Base-by-base conservation (phyloP, 352 stramenopile species). In the Phytopythium delawarense region DNA sequence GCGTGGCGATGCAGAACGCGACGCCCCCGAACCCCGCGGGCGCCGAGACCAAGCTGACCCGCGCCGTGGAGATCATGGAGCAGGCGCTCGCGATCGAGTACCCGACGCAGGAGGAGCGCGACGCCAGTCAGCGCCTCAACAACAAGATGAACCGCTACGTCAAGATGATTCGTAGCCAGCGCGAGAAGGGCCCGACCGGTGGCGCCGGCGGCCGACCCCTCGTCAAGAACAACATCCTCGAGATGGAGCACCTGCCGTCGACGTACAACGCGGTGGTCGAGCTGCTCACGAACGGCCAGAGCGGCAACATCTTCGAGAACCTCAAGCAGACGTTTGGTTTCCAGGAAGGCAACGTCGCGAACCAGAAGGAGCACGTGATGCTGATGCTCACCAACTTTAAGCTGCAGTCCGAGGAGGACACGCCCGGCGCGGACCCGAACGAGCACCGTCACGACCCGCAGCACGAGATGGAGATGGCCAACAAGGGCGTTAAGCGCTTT, bases 291-390 rank as follows among this genome's bases (percentile, higher is more conserved):
- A 83, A 71, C 62, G 18, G 55, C 76, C 40, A 84, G 82, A 57
- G 53, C 53, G 53, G 53, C 53, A 74, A 94, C 56, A 81, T 94
- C 50, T 98, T 96, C 65, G 94, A 98, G 64, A 92, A 95, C 52
- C 64, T 98, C 21, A 96, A 96, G 52, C 91, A 90, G 63, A 97
- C 96, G 44, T 98, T 98, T 69, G 96, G 96, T 4, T 99, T 99
- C 72, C 96, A 99, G 75, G 87, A 96, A 30, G 54, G 78, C 45
- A 97, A 89, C 71, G 76, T 84, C 15, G 69, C 74, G 50, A 92
- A 91, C 66, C 84, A 92, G 65, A 81, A 80, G 61, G 86, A 92
- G 67, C 82, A 95, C 64, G 64, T 94, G 69, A 58, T 89, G 61
- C 70, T 94, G 46, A 74, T 91, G 67, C 64, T 94, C 34, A 94